Conservation (phyloP, 192 early-diverging fungal species). For the Spizellomyces sp. region DNA sequence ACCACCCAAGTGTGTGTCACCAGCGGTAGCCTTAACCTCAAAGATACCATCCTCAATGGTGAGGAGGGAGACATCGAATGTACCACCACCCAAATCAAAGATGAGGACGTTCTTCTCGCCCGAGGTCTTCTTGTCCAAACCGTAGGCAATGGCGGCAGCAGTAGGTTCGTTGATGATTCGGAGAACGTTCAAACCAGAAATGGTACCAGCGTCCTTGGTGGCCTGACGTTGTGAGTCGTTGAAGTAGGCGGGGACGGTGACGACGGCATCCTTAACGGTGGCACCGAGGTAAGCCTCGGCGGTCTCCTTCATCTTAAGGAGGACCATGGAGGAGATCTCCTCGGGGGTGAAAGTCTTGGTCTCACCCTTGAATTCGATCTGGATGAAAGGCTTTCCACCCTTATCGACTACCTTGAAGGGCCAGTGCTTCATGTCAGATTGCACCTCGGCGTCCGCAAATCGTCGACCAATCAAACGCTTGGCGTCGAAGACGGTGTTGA, state of each 20-base stretch:
- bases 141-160: constrained; percentile 98
- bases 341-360: constrained; percentile 94
- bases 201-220: constrained; percentile 98
- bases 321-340: constrained; percentile 97
- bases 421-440: constrained; percentile 99
- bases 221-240: constrained; percentile 99
- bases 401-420: constrained; percentile 94
- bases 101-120: constrained; percentile 94
- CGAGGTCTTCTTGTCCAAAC: constrained; percentile 91
- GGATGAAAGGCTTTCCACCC: constrained; percentile 85
- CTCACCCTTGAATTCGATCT: constrained; percentile 94
- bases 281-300: constrained; percentile 83
- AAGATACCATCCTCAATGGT: constrained; percentile 98
- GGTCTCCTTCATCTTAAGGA: constrained; percentile 98
- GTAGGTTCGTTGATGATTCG: constrained; percentile 99
- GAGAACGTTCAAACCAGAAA: constrained; percentile 95
- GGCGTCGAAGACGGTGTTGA: constrained; percentile 98
- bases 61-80: constrained; percentile 96
- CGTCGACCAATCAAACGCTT: constrained; percentile 98
- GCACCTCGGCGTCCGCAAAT: constrained; percentile 89
- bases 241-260: constrained; percentile 98
- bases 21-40: constrained; percentile 98
- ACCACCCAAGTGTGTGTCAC: constrained; percentile 98
- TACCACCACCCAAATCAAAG: constrained; percentile 98
- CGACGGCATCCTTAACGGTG: constrained; percentile 87